A percentile compares a stretch with the other conserved stretches of the same genome.
Evolutionary conservation across 345 rosid genomes (phyloP).

Genomic region (Camelina hispida): DNA sequence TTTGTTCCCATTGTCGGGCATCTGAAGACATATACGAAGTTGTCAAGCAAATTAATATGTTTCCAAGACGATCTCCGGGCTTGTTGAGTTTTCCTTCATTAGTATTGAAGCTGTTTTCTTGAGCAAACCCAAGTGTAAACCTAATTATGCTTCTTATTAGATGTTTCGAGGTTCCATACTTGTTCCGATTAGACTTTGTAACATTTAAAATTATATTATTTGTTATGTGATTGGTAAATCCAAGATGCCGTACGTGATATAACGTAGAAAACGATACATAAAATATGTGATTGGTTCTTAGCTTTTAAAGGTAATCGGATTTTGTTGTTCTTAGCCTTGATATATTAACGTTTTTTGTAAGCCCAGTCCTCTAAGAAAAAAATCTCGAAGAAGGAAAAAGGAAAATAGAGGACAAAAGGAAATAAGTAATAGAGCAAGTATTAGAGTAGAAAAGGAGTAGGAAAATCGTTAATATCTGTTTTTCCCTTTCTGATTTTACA

Average conservation of each 20-base stretch:
- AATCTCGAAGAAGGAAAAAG: no score
- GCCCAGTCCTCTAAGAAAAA: no score
- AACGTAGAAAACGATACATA: not conserved
- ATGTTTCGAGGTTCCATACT: not conserved
- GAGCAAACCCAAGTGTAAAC: conserved; percentile 7
- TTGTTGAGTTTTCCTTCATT: not conserved
- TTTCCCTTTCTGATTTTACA: no score
- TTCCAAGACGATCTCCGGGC: not conserved
- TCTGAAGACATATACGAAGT: not conserved
- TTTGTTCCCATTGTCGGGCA: no score
- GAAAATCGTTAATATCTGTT: no score
- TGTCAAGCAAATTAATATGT: not conserved
- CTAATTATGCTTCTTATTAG: not conserved
- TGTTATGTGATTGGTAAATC: not conserved
- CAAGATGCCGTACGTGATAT: not conserved
- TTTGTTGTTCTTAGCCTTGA: no score
- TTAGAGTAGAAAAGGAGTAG: no score
- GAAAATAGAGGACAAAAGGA: no score
- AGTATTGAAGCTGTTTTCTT: not conserved
- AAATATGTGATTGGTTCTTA: no score
- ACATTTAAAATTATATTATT: not conserved
- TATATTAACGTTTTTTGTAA: no score
- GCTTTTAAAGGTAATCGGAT: no score
- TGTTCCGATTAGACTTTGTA: not conserved
- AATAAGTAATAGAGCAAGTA: no score